Evolutionary conservation across 1,284 basidiomycete species (phyloP).

Genomic region (Serendipita sp.): DNA sequence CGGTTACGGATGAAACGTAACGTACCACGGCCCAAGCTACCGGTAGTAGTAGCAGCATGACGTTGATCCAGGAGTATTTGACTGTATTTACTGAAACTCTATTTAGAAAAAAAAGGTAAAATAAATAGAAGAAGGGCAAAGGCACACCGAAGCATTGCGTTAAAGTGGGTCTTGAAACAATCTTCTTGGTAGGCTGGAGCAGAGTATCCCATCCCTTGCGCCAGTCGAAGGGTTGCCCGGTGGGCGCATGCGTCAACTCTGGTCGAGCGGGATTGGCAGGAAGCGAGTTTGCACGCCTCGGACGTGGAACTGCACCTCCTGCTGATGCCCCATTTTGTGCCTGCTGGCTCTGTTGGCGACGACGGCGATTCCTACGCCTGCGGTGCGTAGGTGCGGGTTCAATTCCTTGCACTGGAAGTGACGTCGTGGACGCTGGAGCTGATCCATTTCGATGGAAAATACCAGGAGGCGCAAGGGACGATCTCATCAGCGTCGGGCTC

Average conservation of each 20-base stretch:
- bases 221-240: neutral
- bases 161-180: neutral
- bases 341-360: neutral
- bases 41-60: slow-evolving; percentile 37
- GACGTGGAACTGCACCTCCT: neutral
- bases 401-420: neutral
- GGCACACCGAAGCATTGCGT: neutral
- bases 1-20: neutral
- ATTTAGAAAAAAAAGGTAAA: neutral
- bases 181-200: neutral
- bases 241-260: neutral
- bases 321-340: neutral
- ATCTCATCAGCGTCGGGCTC: neutral
- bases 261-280: neutral
- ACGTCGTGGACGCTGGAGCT: neutral
- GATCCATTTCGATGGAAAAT: neutral
- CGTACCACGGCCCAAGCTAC: slow-evolving; percentile 46
- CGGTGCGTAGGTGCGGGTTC: slow-evolving; percentile 2
- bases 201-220: neutral
- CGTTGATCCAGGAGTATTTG: slow-evolving; percentile 31
- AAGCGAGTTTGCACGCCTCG: slow-evolving; percentile 2
- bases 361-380: neutral
- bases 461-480: neutral
- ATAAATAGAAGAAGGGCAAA: neutral
- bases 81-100: slow-evolving; percentile 14